Evolutionary conservation across 1,284 basidiomycete genomes (phyloP), one percentile per base, ranked within the genome.

Genomic region (Microbotryum intermedium): DNA sequence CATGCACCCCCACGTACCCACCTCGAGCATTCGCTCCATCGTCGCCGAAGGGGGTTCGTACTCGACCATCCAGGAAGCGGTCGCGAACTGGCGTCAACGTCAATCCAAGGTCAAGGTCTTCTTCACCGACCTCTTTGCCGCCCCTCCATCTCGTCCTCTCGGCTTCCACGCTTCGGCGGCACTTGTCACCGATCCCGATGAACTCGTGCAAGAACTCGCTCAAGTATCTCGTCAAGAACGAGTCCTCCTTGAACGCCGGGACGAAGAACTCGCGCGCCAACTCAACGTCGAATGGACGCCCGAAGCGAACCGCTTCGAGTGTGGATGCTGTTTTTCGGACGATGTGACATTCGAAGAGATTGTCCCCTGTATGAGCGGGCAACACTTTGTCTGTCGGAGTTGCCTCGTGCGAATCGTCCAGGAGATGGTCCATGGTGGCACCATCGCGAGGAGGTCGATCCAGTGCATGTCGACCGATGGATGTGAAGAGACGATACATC

Each of bases 291-390:
- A 51, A 10, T 51, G 50, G 50, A 51, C 50, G 25, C 26, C 25
- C n/a, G 10, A 29, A 30, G n/a, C 13, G 10, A 25, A 57, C 13
- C 48, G 50, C 20, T 57, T 50, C 48, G 28, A 25, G 7, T 53
- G 50, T 18, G 57, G 21, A 8, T 61, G 62, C 57, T 64, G 62
- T 34, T 64, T 58, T 20, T 25, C 29, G 44, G 25, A 18, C 2
- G 46, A 48, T 30, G 29, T 59, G 5, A 20, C 53, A 3, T 48
- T 23, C 48, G 57, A 53, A 43, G 45, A 58, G 20, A 39, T 39
- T 13, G 45, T 8, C 6, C 16, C 25, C 10, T 57, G 55, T 43
- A 6, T 26, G 16, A 5, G 11, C 2, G 53, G 23, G 3, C 39
- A 45, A 20, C 62, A 64, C 53, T 16, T 42, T 11, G 52, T 64